Percentiles rank a stretch among this genome's conserved stretches.
phyloP scores from a whole-genome alignment of 2,329 filamentous ascomycete species.

The Pseudonectria buxi region DNA sequence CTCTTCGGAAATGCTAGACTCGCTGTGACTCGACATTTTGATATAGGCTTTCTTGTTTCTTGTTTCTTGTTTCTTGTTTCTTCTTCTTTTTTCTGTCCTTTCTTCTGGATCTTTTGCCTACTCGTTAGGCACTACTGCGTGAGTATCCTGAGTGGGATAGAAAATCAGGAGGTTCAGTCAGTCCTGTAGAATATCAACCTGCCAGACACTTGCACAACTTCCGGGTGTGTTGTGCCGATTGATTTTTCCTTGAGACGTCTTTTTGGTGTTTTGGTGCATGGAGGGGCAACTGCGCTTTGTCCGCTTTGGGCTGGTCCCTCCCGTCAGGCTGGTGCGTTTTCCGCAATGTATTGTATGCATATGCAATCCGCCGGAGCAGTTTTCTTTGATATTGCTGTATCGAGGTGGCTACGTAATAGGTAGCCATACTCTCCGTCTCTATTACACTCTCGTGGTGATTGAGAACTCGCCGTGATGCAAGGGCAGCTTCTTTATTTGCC shows the following conservation, averaged over 20 bases:
- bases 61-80: not conserved
- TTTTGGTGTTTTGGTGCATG: conserved; percentile 10
- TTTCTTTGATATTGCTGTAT: conserved; percentile 18
- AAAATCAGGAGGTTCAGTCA: not conserved
- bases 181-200: not conserved
- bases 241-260: not conserved
- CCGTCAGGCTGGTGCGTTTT: no score
- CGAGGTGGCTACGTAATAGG: not conserved
- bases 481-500: not conserved
- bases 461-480: no score
- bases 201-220: not conserved
- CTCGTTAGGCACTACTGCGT: no score
- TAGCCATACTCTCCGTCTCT: not conserved
- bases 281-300: conserved; percentile 21
- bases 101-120: no score
- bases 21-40: conserved; percentile 22
- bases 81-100: conserved; percentile 3
- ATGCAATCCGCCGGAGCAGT: conserved; percentile 24
- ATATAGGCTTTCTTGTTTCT: conserved; percentile 4
- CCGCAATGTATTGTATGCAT: no score
- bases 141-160: no score
- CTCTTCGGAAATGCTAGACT: conserved; percentile 31
- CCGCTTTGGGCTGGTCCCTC: conserved; percentile 2
- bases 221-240: not conserved
- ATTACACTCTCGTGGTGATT: no score